Percentiles rank a stretch among this genome's conserved stretches.
These are phyloP conservation scores for Ceratocystiopsis sp. DNA, from an alignment of 2,329 filamentous ascomycete species.

Conservation along the genomic window DNA sequence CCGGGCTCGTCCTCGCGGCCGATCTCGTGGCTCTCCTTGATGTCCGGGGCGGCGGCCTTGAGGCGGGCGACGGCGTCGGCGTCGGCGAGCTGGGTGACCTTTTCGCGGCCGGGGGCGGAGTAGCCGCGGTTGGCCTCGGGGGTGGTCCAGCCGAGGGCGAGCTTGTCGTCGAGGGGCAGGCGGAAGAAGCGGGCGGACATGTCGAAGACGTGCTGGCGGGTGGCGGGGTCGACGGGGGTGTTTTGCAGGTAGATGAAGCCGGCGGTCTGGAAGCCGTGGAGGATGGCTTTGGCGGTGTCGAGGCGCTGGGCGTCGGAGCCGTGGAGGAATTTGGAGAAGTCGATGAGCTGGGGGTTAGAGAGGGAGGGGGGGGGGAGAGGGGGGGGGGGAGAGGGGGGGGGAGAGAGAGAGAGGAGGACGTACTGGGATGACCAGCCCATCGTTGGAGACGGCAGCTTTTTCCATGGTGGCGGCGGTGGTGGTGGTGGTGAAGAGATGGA, in stretches of 20 bases:
- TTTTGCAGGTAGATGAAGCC: conserved; percentile 84
- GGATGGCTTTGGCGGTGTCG: conserved; percentile 52
- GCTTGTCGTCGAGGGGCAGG: conserved; percentile 44
- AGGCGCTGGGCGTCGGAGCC: conserved; percentile 43
- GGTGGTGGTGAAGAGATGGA: neutral
- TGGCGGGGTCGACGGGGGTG: conserved; percentile 47
- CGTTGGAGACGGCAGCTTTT: conserved; percentile 14
- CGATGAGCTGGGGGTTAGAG: conserved; percentile 43
- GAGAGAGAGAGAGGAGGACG: neutral
- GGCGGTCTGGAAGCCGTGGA: conserved; percentile 65
- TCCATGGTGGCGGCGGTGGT: conserved; percentile 13
- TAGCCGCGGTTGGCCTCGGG: conserved; percentile 61
- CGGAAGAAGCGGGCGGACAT: conserved; percentile 56
- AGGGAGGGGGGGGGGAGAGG: neutral
- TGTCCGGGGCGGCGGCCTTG: conserved; percentile 40
- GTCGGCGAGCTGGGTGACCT: conserved; percentile 43
- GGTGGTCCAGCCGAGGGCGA: conserved; percentile 51
- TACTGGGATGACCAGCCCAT: conserved; percentile 14
- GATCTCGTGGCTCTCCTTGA: conserved; percentile 49
- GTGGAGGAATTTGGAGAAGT: conserved; percentile 57
- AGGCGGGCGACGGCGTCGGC: conserved; percentile 37
- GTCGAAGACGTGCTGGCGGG: conserved; percentile 44
- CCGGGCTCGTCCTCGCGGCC: conserved; percentile 40
- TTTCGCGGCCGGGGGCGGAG: conserved; percentile 52
- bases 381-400: neutral